Evolutionary conservation across 148 eudicot genomes (phyloP).

Genomic region (Beta vulgaris): DNA sequence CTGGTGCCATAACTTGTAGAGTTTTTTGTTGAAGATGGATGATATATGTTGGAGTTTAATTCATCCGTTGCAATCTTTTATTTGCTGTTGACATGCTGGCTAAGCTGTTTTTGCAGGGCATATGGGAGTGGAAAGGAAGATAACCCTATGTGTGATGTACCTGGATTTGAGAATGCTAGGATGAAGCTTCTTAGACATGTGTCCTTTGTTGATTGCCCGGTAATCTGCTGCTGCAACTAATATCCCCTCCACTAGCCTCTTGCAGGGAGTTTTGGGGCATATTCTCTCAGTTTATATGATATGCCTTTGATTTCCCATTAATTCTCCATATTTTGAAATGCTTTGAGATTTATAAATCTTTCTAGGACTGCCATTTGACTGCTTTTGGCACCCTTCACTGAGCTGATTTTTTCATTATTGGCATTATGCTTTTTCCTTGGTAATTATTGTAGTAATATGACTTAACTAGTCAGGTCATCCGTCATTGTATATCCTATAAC

Average conservation of each 20-base stretch:
- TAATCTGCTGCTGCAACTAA: constrained; percentile 25
- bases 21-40: not conserved
- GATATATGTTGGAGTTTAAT: too few species aligned
- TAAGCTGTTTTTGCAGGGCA: constrained; percentile 54
- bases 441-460: not conserved
- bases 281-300: not conserved
- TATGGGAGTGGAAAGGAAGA: constrained; percentile 99
- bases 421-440: not conserved
- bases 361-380: not conserved
- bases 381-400: not conserved
- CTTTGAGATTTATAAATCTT: too few species aligned
- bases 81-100: not conserved
- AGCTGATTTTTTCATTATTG: not conserved
- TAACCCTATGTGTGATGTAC: constrained; percentile 89
- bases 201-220: constrained; percentile 98
- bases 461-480: not conserved
- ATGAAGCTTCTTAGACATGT: constrained; percentile 95
- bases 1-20: not conserved
- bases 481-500: not conserved
- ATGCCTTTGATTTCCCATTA: not conserved
- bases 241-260: not conserved
- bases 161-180: constrained; percentile 85
- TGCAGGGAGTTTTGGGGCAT: too few species aligned
- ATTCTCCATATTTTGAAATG: too few species aligned
- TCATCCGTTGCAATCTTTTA: not conserved